These are phyloP conservation scores for Naganishia sp. DNA, from an alignment of 1,284 basidiomycete species.

Conservation along the genomic window DNA sequence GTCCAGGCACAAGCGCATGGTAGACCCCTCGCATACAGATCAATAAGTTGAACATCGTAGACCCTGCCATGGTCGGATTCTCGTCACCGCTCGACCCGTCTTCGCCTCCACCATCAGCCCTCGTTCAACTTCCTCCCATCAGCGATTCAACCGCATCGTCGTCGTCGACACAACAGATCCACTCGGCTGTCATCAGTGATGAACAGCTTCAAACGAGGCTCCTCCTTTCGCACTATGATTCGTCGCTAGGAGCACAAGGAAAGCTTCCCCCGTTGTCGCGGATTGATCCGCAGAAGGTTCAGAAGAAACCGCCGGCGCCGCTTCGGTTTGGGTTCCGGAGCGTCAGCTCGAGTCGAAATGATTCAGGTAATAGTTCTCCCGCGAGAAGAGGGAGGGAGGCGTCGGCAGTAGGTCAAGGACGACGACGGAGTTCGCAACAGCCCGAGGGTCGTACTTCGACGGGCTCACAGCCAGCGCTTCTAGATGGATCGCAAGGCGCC, in stretches of 20 bases:
- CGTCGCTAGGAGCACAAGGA: conserved; percentile 28
- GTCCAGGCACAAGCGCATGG: no score
- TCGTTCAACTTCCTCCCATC: conserved; percentile 23
- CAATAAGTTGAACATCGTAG: not conserved
- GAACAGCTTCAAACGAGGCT: conserved; percentile 11
- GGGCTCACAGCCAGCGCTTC: not conserved
- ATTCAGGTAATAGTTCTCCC: conserved; percentile 1
- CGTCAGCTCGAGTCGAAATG: not conserved
- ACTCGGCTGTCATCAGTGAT: conserved; percentile 6
- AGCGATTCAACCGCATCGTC: not conserved
- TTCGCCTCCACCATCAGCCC: conserved; percentile 19
- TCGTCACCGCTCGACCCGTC: conserved; percentile 15
- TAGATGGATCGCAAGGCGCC: conserved; percentile 38
- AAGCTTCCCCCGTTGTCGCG: conserved; percentile 50
- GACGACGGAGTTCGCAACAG: not conserved
- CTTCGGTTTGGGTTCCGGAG: conserved; percentile 20
- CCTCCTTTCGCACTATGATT: conserved; percentile 26
- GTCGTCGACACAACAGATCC: not conserved
- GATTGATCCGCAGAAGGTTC: conserved; percentile 45
- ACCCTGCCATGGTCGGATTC: conserved; percentile 13
- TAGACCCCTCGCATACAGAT: no score
- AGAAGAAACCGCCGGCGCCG: conserved; percentile 44
- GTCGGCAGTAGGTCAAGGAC: not conserved
- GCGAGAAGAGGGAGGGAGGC: not conserved
- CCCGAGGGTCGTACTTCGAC: not conserved